Base-by-base conservation (phyloP, 371 early-diverging fungal genomes). In the Basidiobolus heterosporus region DNA sequence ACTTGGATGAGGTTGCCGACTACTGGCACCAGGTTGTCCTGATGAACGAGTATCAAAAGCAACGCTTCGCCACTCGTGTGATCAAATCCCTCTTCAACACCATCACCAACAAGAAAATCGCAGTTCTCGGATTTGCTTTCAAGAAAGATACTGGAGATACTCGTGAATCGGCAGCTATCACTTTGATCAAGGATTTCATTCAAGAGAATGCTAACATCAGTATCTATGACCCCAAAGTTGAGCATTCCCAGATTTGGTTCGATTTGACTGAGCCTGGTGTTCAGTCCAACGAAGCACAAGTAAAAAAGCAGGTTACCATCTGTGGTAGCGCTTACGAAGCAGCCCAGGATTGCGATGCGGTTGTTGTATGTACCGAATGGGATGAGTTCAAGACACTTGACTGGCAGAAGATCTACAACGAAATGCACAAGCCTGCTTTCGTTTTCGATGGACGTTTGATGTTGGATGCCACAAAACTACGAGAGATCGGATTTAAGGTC, bases 81-180 rank as follows among this genome's bases (percentile, higher is more conserved):
- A 70, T 85, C n/a, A 47, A 46, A 40, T 49, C 69, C 2, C 69
- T 88, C 9, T 85, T 85, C 66, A 79, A 84, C 71, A 87, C 88
- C 23, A 78, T 90, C 58, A 78, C 82, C 45, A 74, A 82, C 67
- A 87, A 84, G 70, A 70, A 69, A 47, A 72, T 94, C 53, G 85
- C 87, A 5, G 67, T 89, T 18, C 72, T 86, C 37, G 95, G 95
- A 19, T 94, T 91, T 58, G 92, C 95, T 6, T 94, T 87, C 74
- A 94, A 94, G 74, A 87, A 87, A 72, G 85, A 90, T 53, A 94
- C 92, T 20, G 90, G 90, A 45, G 95, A 94, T 62, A 86, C 95
- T 30, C 78, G 94, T 53, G 91, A 91, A 67, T 84, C 88, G 39
- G 87, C 95, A 22, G 91, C 95, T 38, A 88, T 88, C 47, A 74